These are phyloP conservation scores for Plasmodium gallinaceum DNA, from an alignment of 169 alveolate species.

Conservation along the genomic window DNA sequence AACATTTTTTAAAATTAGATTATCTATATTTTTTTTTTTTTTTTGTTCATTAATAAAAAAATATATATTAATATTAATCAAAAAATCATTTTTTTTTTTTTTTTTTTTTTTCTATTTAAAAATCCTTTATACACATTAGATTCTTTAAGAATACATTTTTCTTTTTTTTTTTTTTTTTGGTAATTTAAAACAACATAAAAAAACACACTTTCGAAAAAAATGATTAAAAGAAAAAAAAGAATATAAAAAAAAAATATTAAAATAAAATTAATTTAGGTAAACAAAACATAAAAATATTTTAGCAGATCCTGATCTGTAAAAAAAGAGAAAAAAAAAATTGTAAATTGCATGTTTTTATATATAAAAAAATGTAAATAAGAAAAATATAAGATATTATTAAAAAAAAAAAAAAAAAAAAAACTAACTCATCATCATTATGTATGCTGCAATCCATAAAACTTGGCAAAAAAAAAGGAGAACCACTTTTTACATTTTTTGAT, in stretches of 20 bases:
- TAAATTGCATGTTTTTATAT: neutral
- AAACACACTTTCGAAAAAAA: too few relatives aligned
- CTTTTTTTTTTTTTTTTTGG: neutral
- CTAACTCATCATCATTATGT: slow-evolving; percentile 66
- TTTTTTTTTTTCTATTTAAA: neutral
- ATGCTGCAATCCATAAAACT: slow-evolving; percentile 61
- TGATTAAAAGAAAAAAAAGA: neutral
- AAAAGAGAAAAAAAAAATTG: neutral
- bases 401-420: neutral
- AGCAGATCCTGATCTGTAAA: slow-evolving; percentile 69
- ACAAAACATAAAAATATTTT: slow-evolving; percentile 68
- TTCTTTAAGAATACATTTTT: neutral
- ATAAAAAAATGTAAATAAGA: neutral
- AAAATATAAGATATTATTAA: too few relatives aligned
- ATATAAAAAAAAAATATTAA: neutral
- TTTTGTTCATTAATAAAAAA: neutral
- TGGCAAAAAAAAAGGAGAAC: slow-evolving; percentile 68
- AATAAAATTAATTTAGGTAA: slow-evolving; percentile 15
- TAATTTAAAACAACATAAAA: too few relatives aligned
- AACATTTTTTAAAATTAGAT: neutral
- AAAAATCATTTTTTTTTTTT: neutral
- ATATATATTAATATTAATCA: neutral
- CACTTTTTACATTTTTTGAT: slow-evolving; percentile 51
- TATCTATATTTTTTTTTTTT: neutral
- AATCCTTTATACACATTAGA: neutral